A percentile compares a stretch with the other conserved stretches of the same genome.
phyloP scores from a whole-genome alignment of 192 early-diverging fungal genomes.

The Backusella liffmaniae region DNA sequence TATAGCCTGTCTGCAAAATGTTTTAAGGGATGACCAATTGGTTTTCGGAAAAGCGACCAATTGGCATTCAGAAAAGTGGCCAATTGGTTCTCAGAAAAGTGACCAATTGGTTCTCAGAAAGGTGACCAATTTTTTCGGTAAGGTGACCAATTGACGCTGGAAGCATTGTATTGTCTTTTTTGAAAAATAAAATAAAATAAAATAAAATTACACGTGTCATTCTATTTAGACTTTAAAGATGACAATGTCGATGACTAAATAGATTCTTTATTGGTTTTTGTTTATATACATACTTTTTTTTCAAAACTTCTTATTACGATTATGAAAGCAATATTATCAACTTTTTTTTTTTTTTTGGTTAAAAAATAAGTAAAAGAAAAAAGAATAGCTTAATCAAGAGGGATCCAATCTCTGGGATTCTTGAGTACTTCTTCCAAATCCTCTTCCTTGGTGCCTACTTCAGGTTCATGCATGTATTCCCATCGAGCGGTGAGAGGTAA shows the following conservation, averaged over 20 bases:
- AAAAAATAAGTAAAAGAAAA: not conserved
- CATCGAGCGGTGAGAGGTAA: constrained; percentile 93
- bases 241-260: not conserved
- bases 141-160: no score
- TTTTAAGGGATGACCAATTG: no score
- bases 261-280: not conserved
- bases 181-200: not conserved
- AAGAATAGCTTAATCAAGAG: constrained; percentile 25
- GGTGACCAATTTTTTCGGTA: no score
- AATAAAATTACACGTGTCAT: not conserved
- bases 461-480: constrained; percentile 87
- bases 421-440: constrained; percentile 78
- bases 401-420: constrained; percentile 78
- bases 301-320: not conserved
- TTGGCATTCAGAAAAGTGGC: no score
- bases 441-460: constrained; percentile 68
- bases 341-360: not conserved
- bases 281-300: not conserved
- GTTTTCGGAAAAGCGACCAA: no score
- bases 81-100: no score
- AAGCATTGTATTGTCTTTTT: not conserved
- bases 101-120: no score
- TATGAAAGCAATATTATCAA: not conserved
- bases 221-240: not conserved
- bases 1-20: no score